These are phyloP conservation scores for Lathyrus oleraceus DNA, from an alignment of 306 rosid genomes.

Conservation along the genomic window DNA sequence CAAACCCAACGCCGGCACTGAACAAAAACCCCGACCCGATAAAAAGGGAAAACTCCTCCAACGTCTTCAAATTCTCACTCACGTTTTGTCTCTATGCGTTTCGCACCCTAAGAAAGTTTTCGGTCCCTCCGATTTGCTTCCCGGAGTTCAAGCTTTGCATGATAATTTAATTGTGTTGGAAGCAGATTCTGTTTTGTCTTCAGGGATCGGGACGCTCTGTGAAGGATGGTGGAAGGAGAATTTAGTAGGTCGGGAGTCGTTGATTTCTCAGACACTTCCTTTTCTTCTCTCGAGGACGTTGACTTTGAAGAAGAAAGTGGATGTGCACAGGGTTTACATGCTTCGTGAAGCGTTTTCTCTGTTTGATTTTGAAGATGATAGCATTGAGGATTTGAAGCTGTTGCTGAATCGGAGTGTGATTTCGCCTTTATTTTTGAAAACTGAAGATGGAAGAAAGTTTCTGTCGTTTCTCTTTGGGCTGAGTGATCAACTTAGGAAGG, in stretches of 20 bases:
- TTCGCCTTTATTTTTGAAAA: constrained; percentile 72
- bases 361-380: constrained; percentile 84
- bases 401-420: constrained; percentile 67
- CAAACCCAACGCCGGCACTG: constrained; percentile 33
- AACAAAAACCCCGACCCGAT: constrained; percentile 6
- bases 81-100: constrained; percentile 53
- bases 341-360: constrained; percentile 73
- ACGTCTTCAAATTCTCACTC: constrained; percentile 56
- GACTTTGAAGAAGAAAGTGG: constrained; percentile 71
- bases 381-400: constrained; percentile 74
- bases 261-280: constrained; percentile 81
- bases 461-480: constrained; percentile 68
- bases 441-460: constrained; percentile 79
- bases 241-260: constrained; percentile 54
- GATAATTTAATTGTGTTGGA: constrained; percentile 66
- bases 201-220: constrained; percentile 56
- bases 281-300: constrained; percentile 68
- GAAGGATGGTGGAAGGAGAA: constrained; percentile 94
- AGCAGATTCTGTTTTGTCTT: constrained; percentile 53
- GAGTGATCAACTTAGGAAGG: constrained; percentile 69
- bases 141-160: constrained; percentile 63
- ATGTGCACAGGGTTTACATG: constrained; percentile 69
- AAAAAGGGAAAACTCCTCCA: constrained; percentile 38
- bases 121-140: constrained; percentile 48
- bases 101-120: constrained; percentile 64